These are phyloP conservation scores for Crepidotus variabilis DNA, from an alignment of 768 basidiomycete species.

Conservation along the genomic window DNA sequence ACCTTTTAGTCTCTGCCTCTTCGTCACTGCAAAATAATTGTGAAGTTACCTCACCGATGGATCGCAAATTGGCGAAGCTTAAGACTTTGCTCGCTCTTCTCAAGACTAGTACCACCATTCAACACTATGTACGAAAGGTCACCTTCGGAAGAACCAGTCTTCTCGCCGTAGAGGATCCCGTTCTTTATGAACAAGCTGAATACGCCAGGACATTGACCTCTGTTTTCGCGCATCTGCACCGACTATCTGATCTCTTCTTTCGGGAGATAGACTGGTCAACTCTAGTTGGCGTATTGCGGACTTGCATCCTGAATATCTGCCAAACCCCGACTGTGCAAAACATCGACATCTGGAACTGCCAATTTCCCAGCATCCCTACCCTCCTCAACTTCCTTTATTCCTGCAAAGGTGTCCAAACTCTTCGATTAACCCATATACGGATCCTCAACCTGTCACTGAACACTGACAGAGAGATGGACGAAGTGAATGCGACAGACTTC, in stretches of 20 bases:
- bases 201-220: constrained; percentile 1
- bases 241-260: constrained; percentile 5
- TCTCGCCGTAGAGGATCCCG: constrained; percentile 1
- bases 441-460: neutral
- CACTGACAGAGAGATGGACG: neutral
- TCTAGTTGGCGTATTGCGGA: neutral
- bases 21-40: neutral
- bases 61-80: constrained; percentile 2
- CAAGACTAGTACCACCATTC: constrained; percentile 10
- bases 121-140: constrained; percentile 10
- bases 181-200: neutral
- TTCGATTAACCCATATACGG: constrained; percentile 7
- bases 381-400: constrained; percentile 9
- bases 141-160: constrained; percentile 9
- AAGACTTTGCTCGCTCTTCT: constrained; percentile 11
- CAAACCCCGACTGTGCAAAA: constrained; percentile 3
- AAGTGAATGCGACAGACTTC: neutral
- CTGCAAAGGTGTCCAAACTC: neutral
- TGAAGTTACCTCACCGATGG: neutral
- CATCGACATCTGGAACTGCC: constrained; percentile 12
- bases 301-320: constrained; percentile 4
- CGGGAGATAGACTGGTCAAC: constrained; percentile 11
- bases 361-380: constrained; percentile 3
- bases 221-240: constrained; percentile 7
- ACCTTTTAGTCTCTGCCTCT: constrained; percentile 5